Percentiles rank a stretch among this genome's conserved stretches.
These are phyloP conservation scores for Oryza brachyantha DNA, from an alignment of 176 grass and related monocot species.

Conservation along the genomic window DNA sequence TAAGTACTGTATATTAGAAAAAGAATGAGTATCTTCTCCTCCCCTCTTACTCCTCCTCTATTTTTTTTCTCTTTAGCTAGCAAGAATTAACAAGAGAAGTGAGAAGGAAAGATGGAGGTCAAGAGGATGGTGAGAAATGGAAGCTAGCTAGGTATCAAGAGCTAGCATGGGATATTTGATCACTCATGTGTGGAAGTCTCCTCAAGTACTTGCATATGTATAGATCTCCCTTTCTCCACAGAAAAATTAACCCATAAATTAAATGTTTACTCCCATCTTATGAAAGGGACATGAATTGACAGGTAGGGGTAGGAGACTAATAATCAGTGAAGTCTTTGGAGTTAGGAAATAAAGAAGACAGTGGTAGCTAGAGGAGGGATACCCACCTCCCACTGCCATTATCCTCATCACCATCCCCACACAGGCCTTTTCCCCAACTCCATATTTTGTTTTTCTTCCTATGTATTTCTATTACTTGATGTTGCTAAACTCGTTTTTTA, in stretches of 20 bases:
- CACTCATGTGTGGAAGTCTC: conserved; percentile 33
- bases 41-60: background rate
- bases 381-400: conserved; percentile 65
- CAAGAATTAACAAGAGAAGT: background rate
- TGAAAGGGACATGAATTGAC: conserved; percentile 58
- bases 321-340: conserved; percentile 28
- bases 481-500: too few species aligned
- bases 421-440: conserved; percentile 25
- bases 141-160: conserved; percentile 36
- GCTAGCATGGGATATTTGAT: conserved; percentile 39
- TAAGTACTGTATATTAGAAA: background rate
- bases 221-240: conserved; percentile 40
- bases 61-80: conserved; percentile 5
- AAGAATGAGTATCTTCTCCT: background rate
- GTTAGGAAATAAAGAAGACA: conserved; percentile 25
- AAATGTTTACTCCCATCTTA: conserved; percentile 29
- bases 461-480: background rate
- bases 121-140: conserved; percentile 21
- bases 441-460: conserved; percentile 30
- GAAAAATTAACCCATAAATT: conserved; percentile 15
- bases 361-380: conserved; percentile 41
- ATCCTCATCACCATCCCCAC: conserved; percentile 48
- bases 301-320: conserved; percentile 26
- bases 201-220: conserved; percentile 37
- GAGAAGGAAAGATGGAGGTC: background rate